Evolutionary conservation across 176 grass and related monocot species (phyloP).

Genomic region (barley (Hordeum vulgare)): DNA sequence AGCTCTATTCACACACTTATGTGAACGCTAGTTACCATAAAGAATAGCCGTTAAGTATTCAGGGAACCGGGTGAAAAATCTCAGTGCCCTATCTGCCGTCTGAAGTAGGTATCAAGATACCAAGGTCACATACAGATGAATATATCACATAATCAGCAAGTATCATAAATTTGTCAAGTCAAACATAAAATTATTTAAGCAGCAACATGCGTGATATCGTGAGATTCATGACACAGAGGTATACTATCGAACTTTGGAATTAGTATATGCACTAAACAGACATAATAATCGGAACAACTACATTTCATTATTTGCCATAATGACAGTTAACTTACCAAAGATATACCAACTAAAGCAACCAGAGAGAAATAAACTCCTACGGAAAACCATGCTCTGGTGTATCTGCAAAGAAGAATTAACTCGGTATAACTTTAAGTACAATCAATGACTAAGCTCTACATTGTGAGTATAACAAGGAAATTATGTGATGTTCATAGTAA

Average conservation of each 20-base stretch:
- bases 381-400: conserved; percentile 71
- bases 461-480: conserved; percentile 11
- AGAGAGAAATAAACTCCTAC: conserved; percentile 60
- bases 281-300: conserved; percentile 11
- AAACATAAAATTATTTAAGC: background rate
- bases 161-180: background rate
- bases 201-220: background rate
- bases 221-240: background rate
- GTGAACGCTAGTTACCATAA: background rate
- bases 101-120: background rate
- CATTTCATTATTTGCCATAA: background rate
- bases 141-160: conserved; percentile 8
- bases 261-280: background rate
- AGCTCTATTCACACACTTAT: background rate
- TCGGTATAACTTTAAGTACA: background rate
- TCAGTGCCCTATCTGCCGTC: background rate
- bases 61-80: background rate
- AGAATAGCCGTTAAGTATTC: background rate
- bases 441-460: background rate
- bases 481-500: background rate
- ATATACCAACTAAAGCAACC: conserved; percentile 54
- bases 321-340: conserved; percentile 45
- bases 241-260: conserved; percentile 2
- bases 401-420: conserved; percentile 36
- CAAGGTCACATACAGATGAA: background rate